phyloP scores from a whole-genome alignment of 805 yeast genomes.

The Wickerhamiella brachini region DNA sequence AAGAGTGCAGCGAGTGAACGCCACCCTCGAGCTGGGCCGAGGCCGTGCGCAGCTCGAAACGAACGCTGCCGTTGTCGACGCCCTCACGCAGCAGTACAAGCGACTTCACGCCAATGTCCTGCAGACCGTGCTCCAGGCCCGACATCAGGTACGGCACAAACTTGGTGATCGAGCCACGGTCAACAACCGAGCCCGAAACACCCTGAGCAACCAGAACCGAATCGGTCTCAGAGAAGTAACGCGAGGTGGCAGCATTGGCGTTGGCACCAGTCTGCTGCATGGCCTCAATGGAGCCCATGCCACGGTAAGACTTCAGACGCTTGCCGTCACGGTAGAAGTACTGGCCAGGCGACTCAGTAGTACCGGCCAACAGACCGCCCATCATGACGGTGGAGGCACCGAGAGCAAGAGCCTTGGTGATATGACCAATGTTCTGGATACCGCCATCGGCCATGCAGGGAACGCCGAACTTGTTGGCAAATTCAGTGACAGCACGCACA shows the following conservation, averaged over 20 bases:
- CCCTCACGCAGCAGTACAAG: constrained; percentile 46
- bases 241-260: constrained; percentile 95
- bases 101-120: constrained; percentile 84
- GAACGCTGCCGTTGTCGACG: constrained; percentile 54
- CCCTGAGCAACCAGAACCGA: constrained; percentile 97
- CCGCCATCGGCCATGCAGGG: constrained; percentile 99
- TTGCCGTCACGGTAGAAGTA: constrained; percentile 97
- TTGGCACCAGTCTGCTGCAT: constrained; percentile 80
- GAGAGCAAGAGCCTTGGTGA: constrained; percentile 87
- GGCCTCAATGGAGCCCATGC: constrained; percentile 99
- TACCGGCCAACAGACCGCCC: constrained; percentile 99
- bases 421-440: constrained; percentile 96
- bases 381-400: constrained; percentile 98
- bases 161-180: constrained; percentile 89
- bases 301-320: constrained; percentile 94
- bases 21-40: constrained; percentile 99
- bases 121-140: constrained; percentile 97
- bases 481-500: constrained; percentile 84
- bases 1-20: constrained; percentile 88
- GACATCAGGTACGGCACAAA: constrained; percentile 87
- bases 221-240: constrained; percentile 95
- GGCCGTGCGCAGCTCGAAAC: constrained; percentile 97
- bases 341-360: constrained; percentile 96
- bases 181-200: constrained; percentile 92
- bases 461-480: constrained; percentile 89